Base-by-base conservation (phyloP, 768 basidiomycete genomes). In the Panaeolus papilionaceus region DNA sequence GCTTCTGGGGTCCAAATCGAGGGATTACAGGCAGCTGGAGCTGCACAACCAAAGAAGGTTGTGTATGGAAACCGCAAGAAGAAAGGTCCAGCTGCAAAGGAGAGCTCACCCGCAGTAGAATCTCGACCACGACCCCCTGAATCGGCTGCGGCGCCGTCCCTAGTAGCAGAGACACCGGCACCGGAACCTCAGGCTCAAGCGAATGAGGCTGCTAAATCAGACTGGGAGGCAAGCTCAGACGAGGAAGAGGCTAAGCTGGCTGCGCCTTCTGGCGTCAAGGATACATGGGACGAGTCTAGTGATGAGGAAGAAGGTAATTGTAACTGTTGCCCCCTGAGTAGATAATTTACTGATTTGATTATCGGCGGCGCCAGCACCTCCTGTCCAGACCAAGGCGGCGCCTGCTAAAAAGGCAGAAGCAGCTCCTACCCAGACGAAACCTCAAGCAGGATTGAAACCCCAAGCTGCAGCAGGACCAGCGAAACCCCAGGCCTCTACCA, bases 1-100 rank as follows among this genome's bases (percentile, higher is more conserved):
- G 92, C 93, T 20, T 92, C 93, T 40, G 96, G 95, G 62, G 92
- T 92, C 61, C 90, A 91, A 71, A 92, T 99, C 68, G 96, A 96
- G 73, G 98, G 94, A 68, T 82, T 99, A 20, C 87, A 92, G 70
- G 69, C 80, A 38, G 75, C 85, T 23, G 80, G 72, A 63, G 78
- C 77, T 70, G 80, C 75, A 14, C 81, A 80, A 26, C 75, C 81
- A 49, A 95, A 91, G 80, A 95, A 92, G 77, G 89, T 93, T 28
- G 87, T 90, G 5, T 98, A 96, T 76, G 89, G 91, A 61, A 91
- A 85, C 72, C 89, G 90, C 74, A 96, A 95, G 84, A 95, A 92
- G 84, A 92, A 89, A 74, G 85, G 80, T 1, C 84, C 84, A 8
- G 75, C 73, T 61, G 75, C 75, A 38, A 89, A 86, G 74, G 88